Evolutionary conservation across 441 rosid species (phyloP), one percentile per base, ranked within the genome.

Genomic region (Syzygium syzygioides): DNA sequence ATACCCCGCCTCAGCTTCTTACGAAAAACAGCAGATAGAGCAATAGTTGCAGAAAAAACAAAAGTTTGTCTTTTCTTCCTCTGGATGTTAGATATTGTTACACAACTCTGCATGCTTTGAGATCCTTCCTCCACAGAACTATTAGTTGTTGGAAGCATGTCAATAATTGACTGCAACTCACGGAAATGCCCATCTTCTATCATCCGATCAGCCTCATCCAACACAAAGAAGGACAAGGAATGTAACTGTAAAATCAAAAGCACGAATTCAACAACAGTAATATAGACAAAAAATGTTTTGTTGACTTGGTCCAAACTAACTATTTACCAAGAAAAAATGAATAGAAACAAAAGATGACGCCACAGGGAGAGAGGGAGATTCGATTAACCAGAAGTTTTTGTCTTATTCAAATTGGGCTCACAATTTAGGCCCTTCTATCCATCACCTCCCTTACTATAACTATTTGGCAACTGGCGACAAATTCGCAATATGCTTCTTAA

Each of bases 171-270:
- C 93, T 97, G 99, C 94, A 98, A 92, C 93, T 98, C 99, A 55
- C 92, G 96, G 91, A 96, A 98, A 93, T 97, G 99, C 79, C 99
- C 99, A 89, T 91, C 95, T 93, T 98, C 99, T 88, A 96, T 94
- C 99, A 98, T 98, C 91, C 99, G 94, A 91, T 98, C 99, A 88
- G 99, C 99, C 94, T 97, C 99, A 91, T 98, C 99, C 96, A 98
- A 93, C 92, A 97, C 99, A 92, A 97, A 98, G 93, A 98, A 98
- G 34, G 99, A 98, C 88, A 98, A 91, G 18, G 95, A 95, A 92
- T 96, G 99, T 87, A 98, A 90, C 99, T 98, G 98, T 91, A 93
- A 89, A 32, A 79, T 48, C 32, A 60, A 83, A 59, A 85, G 83
- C 52, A 76, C 18, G 13, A 76, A 76, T 76, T 76, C 83, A 76